Evolutionary conservation across 306 rosid genomes (phyloP), one percentile per base, ranked within the genome.

Genomic region (Cajanus cajan): DNA sequence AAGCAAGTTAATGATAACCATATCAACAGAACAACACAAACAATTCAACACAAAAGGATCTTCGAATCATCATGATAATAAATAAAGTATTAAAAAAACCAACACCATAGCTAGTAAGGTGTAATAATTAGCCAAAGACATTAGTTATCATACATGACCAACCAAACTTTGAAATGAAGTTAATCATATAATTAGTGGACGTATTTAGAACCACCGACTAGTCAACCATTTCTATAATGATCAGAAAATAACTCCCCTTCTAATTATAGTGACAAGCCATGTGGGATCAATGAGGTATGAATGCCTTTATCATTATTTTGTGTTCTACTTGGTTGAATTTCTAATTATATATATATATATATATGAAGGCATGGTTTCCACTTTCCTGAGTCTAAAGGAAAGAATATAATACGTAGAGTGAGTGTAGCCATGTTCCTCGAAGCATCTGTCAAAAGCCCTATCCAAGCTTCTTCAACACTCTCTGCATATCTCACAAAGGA

Each of bases 1-100:
- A 88, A 82, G 74, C 84, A 76, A 71, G 62, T 80, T 80, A 78
- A 78, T 54, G 83, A 83, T 90, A 89, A 86, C 87, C 44, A 80
- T 82, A 82, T 89, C 85, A n/a, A 54, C 78, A 51, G 40, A 76
- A 36, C 62, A 83, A 18, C 12, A 24, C 33, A 10, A 40, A n/a
- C 15, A 11, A 19, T 7, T 10, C 11, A 64, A 66, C 34, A 74
- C 5, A 16, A 66, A 13, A 33, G 75, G 7, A 65, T 63, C n/a
- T n/a, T n/a, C n/a, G n/a, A 73, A 45, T 39, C 44, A n/a, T 66
- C n/a, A 82, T 22, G 52, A 40, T 25, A 21, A 48, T n/a, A 62
- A 37, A 63, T 37, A 13, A 18, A n/a, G 22, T 22, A 16, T 21
- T 14, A 71, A 7, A 18, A 77, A 33, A 36, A n/a, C 36, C 52